Evolutionary conservation across 352 stramenopile genomes (phyloP).

Genomic region (Globisporangium mamillatum): DNA sequence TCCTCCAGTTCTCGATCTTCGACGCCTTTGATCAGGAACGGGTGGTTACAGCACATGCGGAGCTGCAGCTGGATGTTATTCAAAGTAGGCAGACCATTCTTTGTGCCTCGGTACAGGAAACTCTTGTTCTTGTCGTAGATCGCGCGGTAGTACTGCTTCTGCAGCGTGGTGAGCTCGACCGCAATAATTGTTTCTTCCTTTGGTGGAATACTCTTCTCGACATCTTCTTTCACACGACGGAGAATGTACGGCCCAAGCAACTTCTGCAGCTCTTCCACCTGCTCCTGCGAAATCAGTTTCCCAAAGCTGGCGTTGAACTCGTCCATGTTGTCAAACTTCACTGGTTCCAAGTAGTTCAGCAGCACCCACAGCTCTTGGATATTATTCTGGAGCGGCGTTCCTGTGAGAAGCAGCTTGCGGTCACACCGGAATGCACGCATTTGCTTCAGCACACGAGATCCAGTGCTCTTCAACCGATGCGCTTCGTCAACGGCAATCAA

Average conservation of each 20-base stretch:
- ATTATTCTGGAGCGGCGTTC: conserved; percentile 97
- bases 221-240: conserved; percentile 96
- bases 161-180: conserved; percentile 96
- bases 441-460: conserved; percentile 84
- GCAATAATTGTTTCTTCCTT: conserved; percentile 97
- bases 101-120: conserved; percentile 91
- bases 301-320: conserved; percentile 93
- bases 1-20: conserved; percentile 82
- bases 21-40: conserved; percentile 97
- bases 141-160: conserved; percentile 99
- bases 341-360: conserved; percentile 95
- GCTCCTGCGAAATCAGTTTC: conserved; percentile 89
- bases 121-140: conserved; percentile 99
- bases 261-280: conserved; percentile 94
- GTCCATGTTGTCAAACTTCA: conserved; percentile 89
- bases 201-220: conserved; percentile 94
- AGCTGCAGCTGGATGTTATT: conserved; percentile 99
- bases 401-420: conserved; percentile 94
- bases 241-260: conserved; percentile 94
- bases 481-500: conserved; percentile 83
- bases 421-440: conserved; percentile 85
- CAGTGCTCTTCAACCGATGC: conserved; percentile 74
- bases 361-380: conserved; percentile 97
- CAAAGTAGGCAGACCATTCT: conserved; percentile 87
- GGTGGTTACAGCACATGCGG: conserved; percentile 99